Percentiles rank a stretch among this genome's conserved stretches.
Evolutionary conservation across 2,329 filamentous ascomycete genomes (phyloP).

Genomic region (Talaromyces sp.): DNA sequence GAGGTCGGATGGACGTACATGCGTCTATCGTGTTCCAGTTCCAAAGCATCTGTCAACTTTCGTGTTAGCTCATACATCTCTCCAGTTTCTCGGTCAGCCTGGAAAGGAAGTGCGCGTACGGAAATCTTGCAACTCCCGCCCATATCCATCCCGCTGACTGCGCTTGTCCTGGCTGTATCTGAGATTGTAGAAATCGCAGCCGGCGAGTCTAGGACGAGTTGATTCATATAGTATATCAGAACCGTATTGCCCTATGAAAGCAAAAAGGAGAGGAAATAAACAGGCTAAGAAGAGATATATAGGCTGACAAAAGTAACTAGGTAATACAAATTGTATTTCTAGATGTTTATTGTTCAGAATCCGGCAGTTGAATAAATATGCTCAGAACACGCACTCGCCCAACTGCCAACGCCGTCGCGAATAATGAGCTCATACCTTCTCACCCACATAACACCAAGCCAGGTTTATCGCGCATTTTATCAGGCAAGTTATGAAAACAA

Average conservation of each 20-base stretch:
- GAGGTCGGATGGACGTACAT: constrained; percentile 37
- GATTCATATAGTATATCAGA: constrained; percentile 7
- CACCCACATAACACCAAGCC: background rate
- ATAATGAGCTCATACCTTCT: constrained; percentile 6
- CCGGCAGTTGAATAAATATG: background rate
- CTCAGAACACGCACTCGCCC: background rate
- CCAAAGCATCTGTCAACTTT: constrained; percentile 65
- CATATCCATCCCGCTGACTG: constrained; percentile 21
- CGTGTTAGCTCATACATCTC: background rate
- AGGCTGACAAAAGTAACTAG: background rate
- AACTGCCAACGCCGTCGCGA: background rate
- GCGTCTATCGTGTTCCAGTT: constrained; percentile 72
- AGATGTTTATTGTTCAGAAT: background rate
- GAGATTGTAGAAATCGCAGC: background rate
- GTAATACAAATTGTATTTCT: no score
- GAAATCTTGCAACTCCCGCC: constrained; percentile 31
- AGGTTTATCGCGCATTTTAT: no score
- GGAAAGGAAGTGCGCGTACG: constrained; percentile 21
- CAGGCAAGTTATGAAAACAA: background rate
- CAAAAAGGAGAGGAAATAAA: no score
- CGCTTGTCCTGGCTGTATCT: constrained; percentile 2
- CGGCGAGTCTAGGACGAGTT: background rate
- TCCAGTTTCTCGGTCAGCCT: background rate
- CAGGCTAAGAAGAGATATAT: background rate
- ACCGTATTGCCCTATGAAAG: no score